Base-by-base conservation (phyloP, 805 yeast genomes). In the Saccharomycopsis schoenii region DNA sequence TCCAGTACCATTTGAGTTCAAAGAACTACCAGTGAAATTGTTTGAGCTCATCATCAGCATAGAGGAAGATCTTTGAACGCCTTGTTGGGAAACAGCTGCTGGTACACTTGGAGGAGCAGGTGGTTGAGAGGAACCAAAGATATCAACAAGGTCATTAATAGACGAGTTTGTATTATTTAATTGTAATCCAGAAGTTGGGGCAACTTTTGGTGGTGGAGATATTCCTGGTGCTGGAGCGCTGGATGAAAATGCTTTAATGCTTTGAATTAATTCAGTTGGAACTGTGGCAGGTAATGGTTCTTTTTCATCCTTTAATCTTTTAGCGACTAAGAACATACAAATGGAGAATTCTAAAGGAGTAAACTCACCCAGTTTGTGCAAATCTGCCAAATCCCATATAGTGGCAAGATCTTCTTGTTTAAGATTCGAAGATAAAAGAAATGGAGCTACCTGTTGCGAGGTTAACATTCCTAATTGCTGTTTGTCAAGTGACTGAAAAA, bases 311-410 rank as follows among this genome's bases (percentile, higher is more conserved):
- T 88, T 80, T 62, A 92, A 77, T 68, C 82, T 86, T 72, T 86
- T 88, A 73, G 91, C 96, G 9, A 94, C 94, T 66, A 94, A 80
- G 70, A 86, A 93, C 89, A 94, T 86, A 17, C 98, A 97, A 69
- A 94, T 86, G 2, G 96, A 85, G 72, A 94, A 94, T 71, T 94
- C 99, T 65, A 83, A 78, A 68, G 81, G 83, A 57, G 89, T 80
- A 69, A 94, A 90, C 51, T 80, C 80, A 29, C 97, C 97, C 54
- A 88, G 83, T 72, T 90, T 90, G 66, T 89, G 87, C 64, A 90
- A 80, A 71, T 94, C 97, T 10, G 98, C 83, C 66, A 94, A 78
- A 73, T 94, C 99, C 99, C 99, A 94, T 52, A 93, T 84, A 25
- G 83, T 75, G 1, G 98, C 99, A 64, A 94, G 79, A 21, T 83